Evolutionary conservation across 2,329 filamentous ascomycete species (phyloP), one percentile per base, ranked within the genome.

Genomic region (Tolypocladium cylindrosporum): DNA sequence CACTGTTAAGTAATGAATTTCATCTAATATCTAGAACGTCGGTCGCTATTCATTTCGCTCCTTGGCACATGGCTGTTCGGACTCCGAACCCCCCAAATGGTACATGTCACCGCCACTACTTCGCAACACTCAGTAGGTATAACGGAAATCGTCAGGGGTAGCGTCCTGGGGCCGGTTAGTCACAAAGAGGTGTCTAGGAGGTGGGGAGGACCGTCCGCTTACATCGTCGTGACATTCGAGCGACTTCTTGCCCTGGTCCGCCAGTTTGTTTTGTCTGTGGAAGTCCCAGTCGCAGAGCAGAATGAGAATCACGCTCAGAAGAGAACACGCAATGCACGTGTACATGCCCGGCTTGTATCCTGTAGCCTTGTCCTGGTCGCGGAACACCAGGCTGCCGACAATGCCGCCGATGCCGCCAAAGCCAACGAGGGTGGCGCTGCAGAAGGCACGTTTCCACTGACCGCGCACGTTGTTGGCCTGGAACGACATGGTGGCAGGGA

Each of bases 381-480:
- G 79, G 73, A 93, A 94, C 13, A 93, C 85, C 58, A 90, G 76
- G 63, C 82, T 84, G 34, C 89, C 89, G 1, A 83, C 82, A 61
- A 94, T 94, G 40, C 90, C 90, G 42, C 90, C 90, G 34, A 95
- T 76, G 2, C 88, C 89, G 9, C 89, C 89, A 55, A 89, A 84
- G 1, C 87, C 88, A 4, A 94, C 87, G 2, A 93, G 79, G 0
- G 86, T 87, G 2, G 90, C 88, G 59, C 84, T 89, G 69, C 84
- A 87, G 64, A 94, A 86, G 1, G 90, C 90, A 54, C 91, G 84
- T 75, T 93, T 95, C 89, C 90, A 95, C 74, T 94, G 90, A 0
- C 90, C 90, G 56, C 89, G 85, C 67, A 95, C 87, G 72, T 95
- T 95, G 74, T 93, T 94, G 48, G 89, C 89, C 74, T 93, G 90